These are phyloP conservation scores for Aspergillus campestris DNA, from an alignment of 495 filamentous ascomycete genomes.

Conservation along the genomic window DNA sequence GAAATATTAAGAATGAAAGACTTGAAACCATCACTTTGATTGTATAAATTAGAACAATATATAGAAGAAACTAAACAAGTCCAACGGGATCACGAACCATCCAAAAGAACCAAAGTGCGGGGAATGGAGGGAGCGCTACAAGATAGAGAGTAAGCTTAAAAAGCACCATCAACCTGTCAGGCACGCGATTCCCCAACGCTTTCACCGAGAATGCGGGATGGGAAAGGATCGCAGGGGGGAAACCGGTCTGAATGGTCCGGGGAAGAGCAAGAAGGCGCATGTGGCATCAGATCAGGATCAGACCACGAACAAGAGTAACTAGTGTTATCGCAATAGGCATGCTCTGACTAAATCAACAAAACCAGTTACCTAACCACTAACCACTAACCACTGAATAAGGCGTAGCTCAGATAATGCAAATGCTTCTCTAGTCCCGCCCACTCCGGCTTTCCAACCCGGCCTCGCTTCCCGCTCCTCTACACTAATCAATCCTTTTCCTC, in stretches of 20 bases:
- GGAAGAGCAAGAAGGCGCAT: slow-evolving; percentile 4
- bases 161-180: slow-evolving; percentile 1
- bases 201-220: slow-evolving; percentile 23
- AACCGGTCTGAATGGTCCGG: neutral
- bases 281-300: neutral
- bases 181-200: slow-evolving; percentile 6
- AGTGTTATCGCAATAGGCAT: too few species aligned
- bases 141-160: slow-evolving; percentile 4
- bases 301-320: too few species aligned
- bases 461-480: slow-evolving; percentile 14
- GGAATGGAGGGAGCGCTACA: neutral
- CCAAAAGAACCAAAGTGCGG: neutral
- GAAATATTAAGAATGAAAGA: too few species aligned
- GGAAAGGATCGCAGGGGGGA: slow-evolving; percentile 23
- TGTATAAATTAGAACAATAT: too few species aligned
- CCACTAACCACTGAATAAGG: too few species aligned
- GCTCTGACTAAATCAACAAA: too few species aligned
- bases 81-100: neutral
- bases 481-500: slow-evolving; percentile 11
- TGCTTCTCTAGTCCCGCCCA: too few species aligned
- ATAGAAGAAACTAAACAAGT: too few species aligned
- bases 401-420: too few species aligned
- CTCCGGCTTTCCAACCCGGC: slow-evolving; percentile 9
- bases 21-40: too few species aligned
- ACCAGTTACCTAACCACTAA: too few species aligned